These are phyloP conservation scores for Colletotrichum sp. DNA, from an alignment of 2,329 filamentous ascomycete species.

Conservation along the genomic window DNA sequence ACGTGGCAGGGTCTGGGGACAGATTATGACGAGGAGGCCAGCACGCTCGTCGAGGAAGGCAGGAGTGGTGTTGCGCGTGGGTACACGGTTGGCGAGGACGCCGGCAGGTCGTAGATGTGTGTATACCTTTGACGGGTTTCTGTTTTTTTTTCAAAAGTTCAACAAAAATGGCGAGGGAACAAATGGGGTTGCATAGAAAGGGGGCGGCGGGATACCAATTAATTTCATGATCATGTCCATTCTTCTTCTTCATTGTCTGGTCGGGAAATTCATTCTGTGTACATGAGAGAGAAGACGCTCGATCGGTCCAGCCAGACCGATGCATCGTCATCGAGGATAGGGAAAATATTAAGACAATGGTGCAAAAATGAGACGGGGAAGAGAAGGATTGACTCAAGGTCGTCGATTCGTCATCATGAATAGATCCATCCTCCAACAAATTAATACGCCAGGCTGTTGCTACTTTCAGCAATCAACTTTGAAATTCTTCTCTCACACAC, in stretches of 20 bases:
- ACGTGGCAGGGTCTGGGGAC: conserved; percentile 93
- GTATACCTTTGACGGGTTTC: background rate
- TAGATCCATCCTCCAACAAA: background rate
- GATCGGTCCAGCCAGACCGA: background rate
- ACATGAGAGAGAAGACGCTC: background rate
- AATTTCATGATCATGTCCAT: background rate
- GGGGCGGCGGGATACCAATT: background rate
- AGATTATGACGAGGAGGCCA: conserved; percentile 72
- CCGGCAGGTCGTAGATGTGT: background rate
- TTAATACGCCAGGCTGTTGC: background rate
- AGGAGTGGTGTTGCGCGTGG: conserved; percentile 87
- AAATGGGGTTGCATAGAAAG: background rate
- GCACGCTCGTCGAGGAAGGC: conserved; percentile 80
- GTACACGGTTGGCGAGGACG: conserved; percentile 75
- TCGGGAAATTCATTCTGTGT: background rate
- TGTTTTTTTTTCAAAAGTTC: background rate
- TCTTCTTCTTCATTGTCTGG: background rate
- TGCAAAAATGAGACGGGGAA: background rate
- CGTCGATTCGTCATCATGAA: conserved; percentile 16
- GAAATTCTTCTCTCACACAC: background rate
- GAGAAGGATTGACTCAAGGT: background rate
- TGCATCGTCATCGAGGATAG: background rate
- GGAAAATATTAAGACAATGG: background rate
- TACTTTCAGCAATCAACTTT: background rate
- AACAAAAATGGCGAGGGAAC: background rate